Conservation (phyloP, 2,329 filamentous ascomycete species). For the Alternaria arbusti region DNA sequence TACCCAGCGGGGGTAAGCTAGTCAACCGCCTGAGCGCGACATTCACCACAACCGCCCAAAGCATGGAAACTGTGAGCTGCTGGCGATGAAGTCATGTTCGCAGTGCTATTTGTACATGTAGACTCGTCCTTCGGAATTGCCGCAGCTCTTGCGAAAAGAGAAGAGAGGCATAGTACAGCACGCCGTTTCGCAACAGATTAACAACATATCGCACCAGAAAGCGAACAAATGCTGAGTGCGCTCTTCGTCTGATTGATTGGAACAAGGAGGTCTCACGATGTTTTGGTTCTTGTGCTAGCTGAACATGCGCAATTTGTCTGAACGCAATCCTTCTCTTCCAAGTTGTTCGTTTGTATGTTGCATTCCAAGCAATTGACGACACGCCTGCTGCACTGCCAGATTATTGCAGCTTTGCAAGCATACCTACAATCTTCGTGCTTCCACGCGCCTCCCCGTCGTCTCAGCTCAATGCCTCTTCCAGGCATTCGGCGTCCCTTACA, state of each 20-base stretch:
- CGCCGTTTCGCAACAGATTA: neutral
- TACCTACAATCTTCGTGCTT: neutral
- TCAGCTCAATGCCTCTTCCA: neutral
- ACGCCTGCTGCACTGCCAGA: neutral
- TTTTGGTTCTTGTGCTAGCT: neutral
- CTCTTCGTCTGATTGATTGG: neutral
- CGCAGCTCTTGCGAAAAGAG: neutral
- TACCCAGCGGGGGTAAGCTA: constrained; percentile 26
- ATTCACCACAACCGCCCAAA: neutral
- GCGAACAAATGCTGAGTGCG: neutral
- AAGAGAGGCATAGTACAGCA: neutral
- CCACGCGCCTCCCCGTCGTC: neutral
- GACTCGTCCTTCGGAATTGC: neutral
- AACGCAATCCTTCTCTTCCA: neutral
- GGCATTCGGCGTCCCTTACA: neutral
- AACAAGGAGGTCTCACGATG: neutral
- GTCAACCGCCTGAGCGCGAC: neutral
- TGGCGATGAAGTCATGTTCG: neutral
- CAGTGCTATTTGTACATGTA: neutral
- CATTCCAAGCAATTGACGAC: neutral
- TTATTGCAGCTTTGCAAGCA: neutral
- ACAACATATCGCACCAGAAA: neutral
- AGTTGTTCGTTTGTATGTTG: neutral
- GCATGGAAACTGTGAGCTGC: neutral
- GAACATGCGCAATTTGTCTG: neutral